Base-by-base conservation (phyloP, 2,329 filamentous ascomycete species). In the Penicillium sp. region DNA sequence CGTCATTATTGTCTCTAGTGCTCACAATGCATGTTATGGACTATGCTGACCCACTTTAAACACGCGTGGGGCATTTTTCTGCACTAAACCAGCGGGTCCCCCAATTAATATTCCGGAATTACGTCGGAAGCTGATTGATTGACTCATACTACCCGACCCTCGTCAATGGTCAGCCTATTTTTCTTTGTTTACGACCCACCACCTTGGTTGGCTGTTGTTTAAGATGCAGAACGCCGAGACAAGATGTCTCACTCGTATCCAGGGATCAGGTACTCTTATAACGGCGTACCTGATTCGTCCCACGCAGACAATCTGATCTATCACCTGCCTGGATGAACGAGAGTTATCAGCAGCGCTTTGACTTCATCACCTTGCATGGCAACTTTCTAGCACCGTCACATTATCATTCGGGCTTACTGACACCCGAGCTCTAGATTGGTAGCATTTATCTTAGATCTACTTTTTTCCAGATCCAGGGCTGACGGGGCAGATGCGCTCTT, bases 171-270 rank as follows among this genome's bases (percentile, higher is more conserved):
- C 26, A 29, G n/a, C 8, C 27, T 22, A 46, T 53, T 7, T 61
- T 41, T 47, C 52, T 55, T 48, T 54, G 21, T 39, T 41, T 35
- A 26, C n/a, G 26, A 44, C 47, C 53, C 44, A 55, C 43, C 6
- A 48, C 11, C 53, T 49, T 49, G 35, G 24, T 56, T 58, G 13
- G 41, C 21, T 13, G 11, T 19, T 55, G 54, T 58, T 48, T 52
- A 37, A 57, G 57, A 54, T 56, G 58, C 58, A 51, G 48, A 48
- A 33, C 48, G 24, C 63, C 48, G 56, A 59, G 48, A 59, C 55
- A 52, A 8, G 10, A 31, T 31, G 37, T 31, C 24, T 50, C 48
- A 24, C 14, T 50, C 48, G 48, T 50, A 41, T 41, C 48, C 48
- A 50, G 21, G 16, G 21, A 39, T 46, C 53, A 55, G 46, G 44